Evolutionary conservation across 2,329 filamentous ascomycete species (phyloP), one percentile per base, ranked within the genome.

Genomic region (Ascosphaera aggregata): DNA sequence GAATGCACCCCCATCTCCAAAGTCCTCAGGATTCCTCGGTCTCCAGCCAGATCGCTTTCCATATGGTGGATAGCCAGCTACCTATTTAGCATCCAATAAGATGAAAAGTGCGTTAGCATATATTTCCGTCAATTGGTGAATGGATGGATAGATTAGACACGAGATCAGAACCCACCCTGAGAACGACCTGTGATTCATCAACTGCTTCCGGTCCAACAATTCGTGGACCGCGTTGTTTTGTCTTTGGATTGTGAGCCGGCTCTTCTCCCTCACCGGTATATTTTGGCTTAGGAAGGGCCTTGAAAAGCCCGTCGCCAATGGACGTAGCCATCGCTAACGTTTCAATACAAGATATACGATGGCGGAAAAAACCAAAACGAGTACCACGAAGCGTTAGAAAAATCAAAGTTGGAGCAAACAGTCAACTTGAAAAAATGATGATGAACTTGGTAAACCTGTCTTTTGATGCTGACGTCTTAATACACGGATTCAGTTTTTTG

Each of bases 1-100:
- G 53, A 94, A 98, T 39, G 86, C 84, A 49, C 89, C 89, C 45
- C 89, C 89, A 64, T 95, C 85, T 49, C 81, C 85, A 60, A 85
- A 98, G 57, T 98, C 89, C 54, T 94, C 85, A 45, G 79, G 72
- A 32, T 69, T 69, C 51, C 86, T 76, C 22, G 89, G 89, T 46
- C 89, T 73, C 89, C 89, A 98, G 69, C 80, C 80, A 54, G 72
- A 60, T 51, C 89, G 77, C 54, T 84, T 76, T 38, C 81, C 81
- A 49, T 95, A 98, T 1, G 82, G 67, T 8, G 89, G 89, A 42
- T 85, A 84, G 15, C 85, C 85, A 41, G 71, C 69, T 62, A 75
- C 77, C 70, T 79, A 31, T 38, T 35, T 17, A 11, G 16, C 16
- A 34, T 5, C 11, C 42, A 35, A 41, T 48, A 42, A 51, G 42